A percentile compares a stretch with the other conserved stretches of the same genome.
Conservation (phyloP, 1,139 yeast species). For the Lizanozyma gosingica region DNA sequence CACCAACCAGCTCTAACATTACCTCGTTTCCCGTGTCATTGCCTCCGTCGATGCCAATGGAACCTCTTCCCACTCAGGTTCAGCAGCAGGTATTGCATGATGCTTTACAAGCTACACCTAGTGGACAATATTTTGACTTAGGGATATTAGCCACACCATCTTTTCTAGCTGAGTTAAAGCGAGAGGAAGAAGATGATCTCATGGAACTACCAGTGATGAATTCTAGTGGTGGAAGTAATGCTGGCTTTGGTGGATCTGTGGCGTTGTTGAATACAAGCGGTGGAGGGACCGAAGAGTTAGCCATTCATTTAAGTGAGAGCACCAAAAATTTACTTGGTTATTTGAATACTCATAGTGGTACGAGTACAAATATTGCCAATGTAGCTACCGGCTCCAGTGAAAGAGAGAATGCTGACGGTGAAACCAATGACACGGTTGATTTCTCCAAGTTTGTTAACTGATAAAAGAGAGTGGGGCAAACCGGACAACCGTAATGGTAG, state of each 20-base stretch:
- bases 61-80: not conserved
- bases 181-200: not conserved
- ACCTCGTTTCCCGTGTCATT: not conserved
- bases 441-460: not conserved
- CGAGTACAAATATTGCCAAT: not conserved
- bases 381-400: not conserved
- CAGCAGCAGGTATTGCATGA: not conserved
- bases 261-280: not conserved
- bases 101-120: not conserved
- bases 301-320: slow-evolving; percentile 13
- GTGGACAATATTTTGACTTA: not conserved
- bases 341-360: not conserved
- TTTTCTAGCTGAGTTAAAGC: not conserved
- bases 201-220: not conserved
- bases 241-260: not conserved
- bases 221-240: not conserved
- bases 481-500: too few relatives aligned
- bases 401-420: not conserved
- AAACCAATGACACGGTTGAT: not conserved
- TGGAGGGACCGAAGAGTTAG: not conserved
- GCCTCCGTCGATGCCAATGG: not conserved
- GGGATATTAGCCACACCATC: not conserved
- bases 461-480: not conserved
- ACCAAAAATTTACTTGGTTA: slow-evolving; percentile 13
- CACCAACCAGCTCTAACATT: not conserved